Percentiles rank a stretch among this genome's conserved stretches.
Conservation (phyloP, 352 stramenopile genomes). For the Globisporangium barbulae region DNA sequence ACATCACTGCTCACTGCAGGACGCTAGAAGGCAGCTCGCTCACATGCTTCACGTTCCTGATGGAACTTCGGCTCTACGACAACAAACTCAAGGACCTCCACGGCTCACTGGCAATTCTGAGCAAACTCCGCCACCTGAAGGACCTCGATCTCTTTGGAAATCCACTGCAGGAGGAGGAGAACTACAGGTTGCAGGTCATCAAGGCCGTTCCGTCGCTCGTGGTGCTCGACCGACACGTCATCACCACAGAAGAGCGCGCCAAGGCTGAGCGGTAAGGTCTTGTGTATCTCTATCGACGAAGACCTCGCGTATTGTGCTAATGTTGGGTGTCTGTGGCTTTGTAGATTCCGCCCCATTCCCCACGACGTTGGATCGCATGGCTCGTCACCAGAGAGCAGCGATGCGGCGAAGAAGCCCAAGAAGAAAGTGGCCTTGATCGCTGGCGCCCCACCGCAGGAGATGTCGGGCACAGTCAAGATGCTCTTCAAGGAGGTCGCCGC, state of each 20-base stretch:
- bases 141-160: slow-evolving; percentile 85
- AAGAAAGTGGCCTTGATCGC: slow-evolving; percentile 20
- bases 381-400: background rate
- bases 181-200: slow-evolving; percentile 84
- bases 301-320: background rate
- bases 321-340: background rate
- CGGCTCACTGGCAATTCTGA: slow-evolving; percentile 40
- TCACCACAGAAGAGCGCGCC: slow-evolving; percentile 65
- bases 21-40: slow-evolving; percentile 48
- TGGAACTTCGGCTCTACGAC: slow-evolving; percentile 68
- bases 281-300: background rate
- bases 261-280: slow-evolving; percentile 29
- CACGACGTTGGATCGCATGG: background rate
- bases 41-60: slow-evolving; percentile 74
- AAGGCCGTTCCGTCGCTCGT: slow-evolving; percentile 64
- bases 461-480: slow-evolving; percentile 70
- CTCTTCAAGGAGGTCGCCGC: slow-evolving; percentile 61
- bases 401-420: slow-evolving; percentile 14
- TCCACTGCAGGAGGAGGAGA: slow-evolving; percentile 74
- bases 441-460: slow-evolving; percentile 34
- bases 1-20: slow-evolving; percentile 16
- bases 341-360: slow-evolving; percentile 8
- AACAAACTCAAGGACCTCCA: slow-evolving; percentile 83
- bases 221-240: slow-evolving; percentile 75
- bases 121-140: slow-evolving; percentile 57